Percentiles rank a stretch among this genome's conserved stretches.
These are phyloP conservation scores for Claviceps arundinis DNA, from an alignment of 2,329 filamentous ascomycete genomes.

Conservation along the genomic window DNA sequence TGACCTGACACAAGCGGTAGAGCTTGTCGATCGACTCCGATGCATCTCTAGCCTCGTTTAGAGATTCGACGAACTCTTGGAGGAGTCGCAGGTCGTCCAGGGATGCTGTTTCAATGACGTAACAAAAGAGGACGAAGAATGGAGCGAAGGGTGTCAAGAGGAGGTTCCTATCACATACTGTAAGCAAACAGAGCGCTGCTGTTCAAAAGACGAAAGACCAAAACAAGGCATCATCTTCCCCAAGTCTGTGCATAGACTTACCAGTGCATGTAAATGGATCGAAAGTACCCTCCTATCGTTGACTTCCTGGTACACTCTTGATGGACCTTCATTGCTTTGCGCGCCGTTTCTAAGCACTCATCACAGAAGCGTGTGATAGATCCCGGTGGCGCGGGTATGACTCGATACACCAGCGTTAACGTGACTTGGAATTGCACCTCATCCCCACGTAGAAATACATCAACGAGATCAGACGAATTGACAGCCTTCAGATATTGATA, in stretches of 20 bases:
- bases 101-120: slow-evolving; percentile 40
- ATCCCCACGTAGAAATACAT: slow-evolving; percentile 32
- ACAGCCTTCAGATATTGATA: slow-evolving; percentile 23
- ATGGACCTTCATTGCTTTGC: slow-evolving; percentile 34
- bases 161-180: slow-evolving; percentile 26
- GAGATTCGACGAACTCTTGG: slow-evolving; percentile 41
- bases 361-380: slow-evolving; percentile 30
- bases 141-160: slow-evolving; percentile 45
- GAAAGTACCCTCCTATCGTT: slow-evolving; percentile 26
- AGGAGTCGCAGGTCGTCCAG: slow-evolving; percentile 40
- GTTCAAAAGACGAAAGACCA: neutral
- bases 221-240: neutral
- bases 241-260: slow-evolving; percentile 15
- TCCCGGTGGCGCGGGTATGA: slow-evolving; percentile 32
- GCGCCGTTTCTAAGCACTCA: slow-evolving; percentile 36
- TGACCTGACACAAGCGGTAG: slow-evolving; percentile 47
- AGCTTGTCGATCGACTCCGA: slow-evolving; percentile 49
- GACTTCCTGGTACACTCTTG: slow-evolving; percentile 30
- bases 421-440: slow-evolving; percentile 34
- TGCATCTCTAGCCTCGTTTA: slow-evolving; percentile 34
- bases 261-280: slow-evolving; percentile 39
- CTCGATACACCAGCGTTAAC: slow-evolving; percentile 38
- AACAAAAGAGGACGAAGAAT: slow-evolving; percentile 46
- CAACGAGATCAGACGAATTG: slow-evolving; percentile 26
- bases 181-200: neutral